Base-by-base conservation (phyloP, 176 grass and related monocot genomes). In the Paspalum notatum region DNA sequence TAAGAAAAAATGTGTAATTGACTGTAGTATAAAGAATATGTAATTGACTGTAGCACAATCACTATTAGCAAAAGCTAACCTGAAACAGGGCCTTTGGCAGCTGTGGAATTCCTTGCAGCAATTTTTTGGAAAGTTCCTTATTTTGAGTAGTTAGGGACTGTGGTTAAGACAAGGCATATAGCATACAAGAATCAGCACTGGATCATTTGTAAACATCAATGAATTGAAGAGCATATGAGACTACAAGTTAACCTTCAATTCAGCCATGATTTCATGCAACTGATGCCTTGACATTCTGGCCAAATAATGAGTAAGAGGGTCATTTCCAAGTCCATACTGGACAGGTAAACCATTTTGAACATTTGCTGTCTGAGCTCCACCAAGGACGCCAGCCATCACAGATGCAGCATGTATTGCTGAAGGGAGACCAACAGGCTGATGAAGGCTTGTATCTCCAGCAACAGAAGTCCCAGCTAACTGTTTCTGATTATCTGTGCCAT, bases 81-180 rank as follows among this genome's bases (percentile, higher is more conserved):
- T 99, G 97, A 91, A 96, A 96, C 49, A 99, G 74, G 41, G 93
- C 97, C 81, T 94, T 99, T 56, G 87, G 64, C 49, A 99, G 82
- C 74, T 93, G 90, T 18, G 89, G 87, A 80, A 87, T 90, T 65
- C 72, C 84, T 91, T 93, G 82, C 78, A 99, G 77, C 32, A 93
- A 78, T 46, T 86, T 90, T 82, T 82, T 91, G 37, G 84, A 77
- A 53, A 91, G 73, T 46, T 76, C 58, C 50, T 90, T 93, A 77
- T 93, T 96, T 82, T 93, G 97, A 84, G 75, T 87, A 86, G 82
- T 82, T 54, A 99, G 41, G 71, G 86, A 79, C 97, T 96, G 68
- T 56, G 43, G 46, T 82, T 55, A 65, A 59, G 39, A 71, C 3
- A 25, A 6, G 38, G 4, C 20, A 76, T 69, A 77, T 69, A 77